Base-by-base conservation (phyloP, 345 rosid genomes). In the Luvunga scandens region DNA sequence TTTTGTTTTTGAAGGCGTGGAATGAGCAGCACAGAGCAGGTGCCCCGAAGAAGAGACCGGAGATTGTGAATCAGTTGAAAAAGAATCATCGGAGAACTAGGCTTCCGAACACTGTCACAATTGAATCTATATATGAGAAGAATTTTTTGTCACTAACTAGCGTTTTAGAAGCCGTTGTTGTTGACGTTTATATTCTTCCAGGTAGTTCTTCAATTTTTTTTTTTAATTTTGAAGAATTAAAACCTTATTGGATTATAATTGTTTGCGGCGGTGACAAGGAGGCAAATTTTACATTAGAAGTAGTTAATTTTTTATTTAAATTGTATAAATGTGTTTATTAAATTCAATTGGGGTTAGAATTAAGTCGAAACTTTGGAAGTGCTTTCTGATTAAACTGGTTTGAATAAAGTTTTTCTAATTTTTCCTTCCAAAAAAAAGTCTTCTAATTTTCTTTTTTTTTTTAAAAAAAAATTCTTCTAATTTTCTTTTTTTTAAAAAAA, bases 71-170 rank as follows among this genome's bases (percentile, higher is more conserved):
- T 80, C 91, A 84, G 78, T 78, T 91, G 90, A 88, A 83, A 83
- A 91, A 79, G 86, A 85, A 88, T 66, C 91, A 94, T 72, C 81
- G 83, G 80, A 90, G 99, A 81, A 67, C 81, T 56, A 94, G 89
- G 80, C 93, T 91, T 50, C 89, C 89, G 10, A 94, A 87, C 65
- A 90, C 94, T 0, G 92, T 94, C 66, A 89, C 95, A 0, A 85
- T 96, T 6, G 99, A 92, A 77, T 91, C 94, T 18, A 86, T 94
- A 36, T 87, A 87, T 33, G 96, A 96, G 88, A 94, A 96, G 89
- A 92, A 90, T 28, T 96, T 94, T 76, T 57, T 96, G 77, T 91
- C 95, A 5, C 79, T 88, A 77, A 88, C 73, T 64, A 91, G 95
- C 48, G 89, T 90, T 77, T 83, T 96, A 85, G 99, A 96, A 86